Conservation (phyloP, 768 basidiomycete species). For the Lactarius indigo region DNA sequence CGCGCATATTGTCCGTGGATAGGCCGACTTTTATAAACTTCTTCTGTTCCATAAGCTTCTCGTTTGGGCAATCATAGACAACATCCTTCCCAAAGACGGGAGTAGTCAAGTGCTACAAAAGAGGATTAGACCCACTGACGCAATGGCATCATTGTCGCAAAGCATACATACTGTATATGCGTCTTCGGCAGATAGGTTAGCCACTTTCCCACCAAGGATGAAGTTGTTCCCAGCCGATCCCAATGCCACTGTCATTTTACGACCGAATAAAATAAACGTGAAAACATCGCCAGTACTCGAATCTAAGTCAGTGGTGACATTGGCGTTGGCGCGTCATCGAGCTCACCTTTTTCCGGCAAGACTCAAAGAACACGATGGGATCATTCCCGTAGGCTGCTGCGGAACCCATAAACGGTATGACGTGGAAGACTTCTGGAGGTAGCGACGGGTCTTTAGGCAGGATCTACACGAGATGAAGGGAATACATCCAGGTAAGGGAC, state of each 20-base stretch:
- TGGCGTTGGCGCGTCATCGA: neutral
- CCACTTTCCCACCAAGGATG: constrained; percentile 89
- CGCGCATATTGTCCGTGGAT: constrained; percentile 84
- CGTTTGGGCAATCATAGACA: constrained; percentile 96
- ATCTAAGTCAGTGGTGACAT: neutral
- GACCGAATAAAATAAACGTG: constrained; percentile 88
- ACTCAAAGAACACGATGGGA: constrained; percentile 83
- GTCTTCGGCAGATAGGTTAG: constrained; percentile 91
- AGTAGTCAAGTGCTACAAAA: constrained; percentile 74
- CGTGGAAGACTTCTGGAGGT: constrained; percentile 92
- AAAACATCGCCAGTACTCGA: constrained; percentile 95
- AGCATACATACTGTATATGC: constrained; percentile 75
- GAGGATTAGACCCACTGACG: neutral
- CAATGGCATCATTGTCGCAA: neutral
- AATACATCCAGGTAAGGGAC: neutral
- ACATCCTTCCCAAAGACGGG: constrained; percentile 98
- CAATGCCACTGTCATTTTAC: constrained; percentile 85
- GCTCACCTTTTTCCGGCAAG: constrained; percentile 71
- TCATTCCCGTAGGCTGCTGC: constrained; percentile 88
- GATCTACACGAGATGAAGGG: constrained; percentile 42
- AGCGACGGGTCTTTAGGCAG: constrained; percentile 63
- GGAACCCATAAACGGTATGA: constrained; percentile 87
- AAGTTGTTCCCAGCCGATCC: constrained; percentile 93
- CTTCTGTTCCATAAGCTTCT: constrained; percentile 98
- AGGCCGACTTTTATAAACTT: constrained; percentile 96